Conservation (phyloP, 768 basidiomycete species). For the Arthromyces matolae region DNA sequence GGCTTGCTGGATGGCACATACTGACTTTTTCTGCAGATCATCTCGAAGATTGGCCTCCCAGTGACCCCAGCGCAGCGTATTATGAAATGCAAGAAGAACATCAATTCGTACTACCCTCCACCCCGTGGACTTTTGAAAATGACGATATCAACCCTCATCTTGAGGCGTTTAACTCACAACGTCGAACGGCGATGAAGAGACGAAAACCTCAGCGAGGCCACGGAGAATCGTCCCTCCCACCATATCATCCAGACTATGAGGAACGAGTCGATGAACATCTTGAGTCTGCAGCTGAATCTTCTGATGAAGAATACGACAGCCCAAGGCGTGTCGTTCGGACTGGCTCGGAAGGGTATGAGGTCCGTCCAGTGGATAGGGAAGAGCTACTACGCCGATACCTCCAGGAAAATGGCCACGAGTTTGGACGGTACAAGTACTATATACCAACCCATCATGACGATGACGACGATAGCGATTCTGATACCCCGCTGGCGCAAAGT, state of each 20-base stretch:
- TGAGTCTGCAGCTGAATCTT: constrained; percentile 15
- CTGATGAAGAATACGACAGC: constrained; percentile 26
- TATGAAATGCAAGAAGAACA: constrained; percentile 30
- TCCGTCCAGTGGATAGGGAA: constrained; percentile 57
- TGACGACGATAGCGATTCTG: constrained; percentile 41
- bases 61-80: constrained; percentile 47
- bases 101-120: constrained; percentile 48
- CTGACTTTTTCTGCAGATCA: constrained; percentile 20
- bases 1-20: too few species aligned
- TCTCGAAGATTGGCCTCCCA: constrained; percentile 63
- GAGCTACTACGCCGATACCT: constrained; percentile 60
- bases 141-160: constrained; percentile 73
- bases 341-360: constrained; percentile 85
- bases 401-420: constrained; percentile 46
- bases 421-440: constrained; percentile 65
- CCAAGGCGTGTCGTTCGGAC: constrained; percentile 42
- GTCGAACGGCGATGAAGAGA: constrained; percentile 15
- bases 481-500: constrained; percentile 20
- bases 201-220: constrained; percentile 21
- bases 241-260: constrained; percentile 73
- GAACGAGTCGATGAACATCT: constrained; percentile 26
- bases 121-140: constrained; percentile 87
- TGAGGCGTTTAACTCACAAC: constrained; percentile 52
- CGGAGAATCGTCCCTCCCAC: constrained; percentile 54
- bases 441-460: constrained; percentile 51